phyloP scores from a whole-genome alignment of 257 asterid genomes.

The Ballota nigra region DNA sequence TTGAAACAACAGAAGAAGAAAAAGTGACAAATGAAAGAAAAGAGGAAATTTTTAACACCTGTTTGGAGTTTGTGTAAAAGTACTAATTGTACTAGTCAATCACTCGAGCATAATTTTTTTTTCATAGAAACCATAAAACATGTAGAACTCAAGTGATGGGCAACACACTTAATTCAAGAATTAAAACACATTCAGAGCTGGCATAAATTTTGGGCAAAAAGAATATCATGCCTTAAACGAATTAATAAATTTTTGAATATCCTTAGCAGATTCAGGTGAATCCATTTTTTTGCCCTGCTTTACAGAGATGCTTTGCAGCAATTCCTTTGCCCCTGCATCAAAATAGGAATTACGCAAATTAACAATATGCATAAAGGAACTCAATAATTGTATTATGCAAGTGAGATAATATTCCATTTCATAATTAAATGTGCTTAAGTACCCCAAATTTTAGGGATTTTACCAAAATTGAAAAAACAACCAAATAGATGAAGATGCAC shows the following conservation, averaged over 20 bases:
- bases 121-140: background rate
- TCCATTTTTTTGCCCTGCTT: slow-evolving; percentile 98
- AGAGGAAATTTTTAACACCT: background rate
- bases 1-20: background rate
- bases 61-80: background rate
- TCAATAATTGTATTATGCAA: background rate
- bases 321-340: slow-evolving; percentile 87
- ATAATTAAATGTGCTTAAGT: background rate
- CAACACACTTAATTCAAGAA: no score
- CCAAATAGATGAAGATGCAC: slow-evolving; percentile 2
- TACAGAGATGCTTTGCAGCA: slow-evolving; percentile 87
- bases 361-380: slow-evolving; percentile 1
- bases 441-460: slow-evolving; percentile 13
- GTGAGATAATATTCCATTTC: background rate
- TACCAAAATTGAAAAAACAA: background rate
- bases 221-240: slow-evolving; percentile 51
- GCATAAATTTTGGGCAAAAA: slow-evolving; percentile 2
- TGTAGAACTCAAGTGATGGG: slow-evolving; percentile 6
- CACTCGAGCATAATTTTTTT: background rate
- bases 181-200: slow-evolving; percentile 1
- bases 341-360: slow-evolving; percentile 23
- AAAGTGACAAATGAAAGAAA: background rate
- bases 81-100: background rate
- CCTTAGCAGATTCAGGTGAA: slow-evolving; percentile 71
- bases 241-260: slow-evolving; percentile 70